Percentiles rank a stretch among this genome's conserved stretches.
phyloP scores from a whole-genome alignment of 2,329 filamentous ascomycete species.

The Exophiala dermatitidis region DNA sequence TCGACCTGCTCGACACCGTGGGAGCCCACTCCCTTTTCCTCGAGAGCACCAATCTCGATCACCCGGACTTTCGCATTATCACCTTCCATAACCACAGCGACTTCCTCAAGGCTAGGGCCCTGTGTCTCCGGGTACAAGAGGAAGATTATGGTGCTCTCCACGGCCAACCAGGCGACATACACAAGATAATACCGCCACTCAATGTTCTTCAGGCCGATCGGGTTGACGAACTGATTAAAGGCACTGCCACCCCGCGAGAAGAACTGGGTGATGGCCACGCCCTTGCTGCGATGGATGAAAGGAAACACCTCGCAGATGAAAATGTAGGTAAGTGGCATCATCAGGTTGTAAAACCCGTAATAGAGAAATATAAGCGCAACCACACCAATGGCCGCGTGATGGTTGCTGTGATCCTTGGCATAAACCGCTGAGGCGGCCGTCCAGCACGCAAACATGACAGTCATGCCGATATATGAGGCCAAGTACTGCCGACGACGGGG shows the following conservation, averaged over 20 bases:
- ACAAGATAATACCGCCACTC: constrained; percentile 46
- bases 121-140: constrained; percentile 25
- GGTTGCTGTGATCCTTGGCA: constrained; percentile 32
- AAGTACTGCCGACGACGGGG: constrained; percentile 40
- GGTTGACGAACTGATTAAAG: constrained; percentile 38
- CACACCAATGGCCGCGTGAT: constrained; percentile 38
- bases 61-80: constrained; percentile 18
- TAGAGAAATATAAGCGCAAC: constrained; percentile 34
- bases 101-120: constrained; percentile 27
- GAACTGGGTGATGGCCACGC: constrained; percentile 36
- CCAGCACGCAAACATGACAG: constrained; percentile 46
- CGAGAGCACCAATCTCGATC: constrained; percentile 12
- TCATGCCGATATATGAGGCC: constrained; percentile 31
- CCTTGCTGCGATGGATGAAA: constrained; percentile 45
- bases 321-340: constrained; percentile 43
- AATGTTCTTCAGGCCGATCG: constrained; percentile 39
- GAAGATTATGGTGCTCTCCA: constrained; percentile 22
- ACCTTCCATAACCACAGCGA: constrained; percentile 24
- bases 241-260: constrained; percentile 30
- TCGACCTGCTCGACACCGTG: constrained; percentile 13
- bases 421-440: constrained; percentile 44
- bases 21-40: constrained; percentile 4
- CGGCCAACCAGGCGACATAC: constrained; percentile 41
- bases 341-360: constrained; percentile 36
- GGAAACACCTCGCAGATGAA: constrained; percentile 47